Percentiles rank a stretch among this genome's conserved stretches.
phyloP scores from a whole-genome alignment of 2,329 filamentous ascomycete genomes.

The Alternaria angustiovoidea region DNA sequence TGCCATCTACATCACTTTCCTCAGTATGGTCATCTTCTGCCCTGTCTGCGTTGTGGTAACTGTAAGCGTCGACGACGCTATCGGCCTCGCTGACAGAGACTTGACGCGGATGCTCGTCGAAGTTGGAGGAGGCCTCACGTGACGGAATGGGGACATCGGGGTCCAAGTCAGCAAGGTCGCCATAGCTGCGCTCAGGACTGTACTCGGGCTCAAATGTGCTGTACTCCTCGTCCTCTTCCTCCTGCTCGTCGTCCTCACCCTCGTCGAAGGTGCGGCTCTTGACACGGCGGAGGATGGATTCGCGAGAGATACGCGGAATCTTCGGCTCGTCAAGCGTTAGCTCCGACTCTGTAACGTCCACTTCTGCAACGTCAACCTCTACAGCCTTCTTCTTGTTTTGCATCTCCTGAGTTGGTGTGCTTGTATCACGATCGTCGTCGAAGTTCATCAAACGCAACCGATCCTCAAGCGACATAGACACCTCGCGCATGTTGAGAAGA shows the following conservation, averaged over 20 bases:
- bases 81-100: slow-evolving; percentile 63
- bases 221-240: slow-evolving; percentile 35
- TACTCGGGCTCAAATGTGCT: slow-evolving; percentile 56
- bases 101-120: slow-evolving; percentile 67
- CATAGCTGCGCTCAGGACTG: slow-evolving; percentile 64
- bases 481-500: slow-evolving; percentile 76
- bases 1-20: slow-evolving; percentile 67
- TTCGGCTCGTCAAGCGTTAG: slow-evolving; percentile 62
- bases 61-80: slow-evolving; percentile 66
- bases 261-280: slow-evolving; percentile 70
- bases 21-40: slow-evolving; percentile 63
- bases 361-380: slow-evolving; percentile 45
- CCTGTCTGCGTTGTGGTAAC: slow-evolving; percentile 55
- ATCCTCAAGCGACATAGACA: slow-evolving; percentile 84
- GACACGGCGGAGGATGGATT: slow-evolving; percentile 90
- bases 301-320: slow-evolving; percentile 84
- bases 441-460: slow-evolving; percentile 88
- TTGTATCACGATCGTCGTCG: slow-evolving; percentile 58
- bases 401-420: slow-evolving; percentile 48
- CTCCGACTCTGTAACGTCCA: slow-evolving; percentile 43
- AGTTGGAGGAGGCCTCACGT: slow-evolving; percentile 71
- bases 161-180: slow-evolving; percentile 68
- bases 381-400: slow-evolving; percentile 38
- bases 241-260: slow-evolving; percentile 55
- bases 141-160: slow-evolving; percentile 91